Conservation (phyloP, 1,284 basidiomycete species). For the Vanrija sp. region DNA sequence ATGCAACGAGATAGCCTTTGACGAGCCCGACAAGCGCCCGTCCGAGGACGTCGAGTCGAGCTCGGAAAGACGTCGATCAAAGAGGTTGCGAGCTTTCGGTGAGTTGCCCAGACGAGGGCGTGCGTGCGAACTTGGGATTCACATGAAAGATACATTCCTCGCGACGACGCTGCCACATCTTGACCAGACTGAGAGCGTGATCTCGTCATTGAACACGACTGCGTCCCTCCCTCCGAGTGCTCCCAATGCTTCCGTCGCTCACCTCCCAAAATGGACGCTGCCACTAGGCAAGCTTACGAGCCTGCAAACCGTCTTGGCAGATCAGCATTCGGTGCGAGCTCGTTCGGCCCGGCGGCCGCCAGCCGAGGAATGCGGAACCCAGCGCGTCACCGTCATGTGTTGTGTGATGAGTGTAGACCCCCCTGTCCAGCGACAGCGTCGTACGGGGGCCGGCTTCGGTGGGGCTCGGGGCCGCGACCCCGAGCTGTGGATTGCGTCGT, state of each 20-base stretch:
- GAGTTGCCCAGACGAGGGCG: not conserved
- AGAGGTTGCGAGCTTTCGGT: slow-evolving; percentile 7
- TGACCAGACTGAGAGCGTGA: slow-evolving; percentile 1
- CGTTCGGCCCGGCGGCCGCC: not conserved
- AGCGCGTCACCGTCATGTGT: slow-evolving; percentile 24
- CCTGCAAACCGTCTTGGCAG: slow-evolving; percentile 15
- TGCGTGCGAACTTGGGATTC: slow-evolving; percentile 9
- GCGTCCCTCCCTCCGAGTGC: slow-evolving; percentile 18
- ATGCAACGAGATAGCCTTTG: not conserved
- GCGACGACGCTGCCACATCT: not conserved
- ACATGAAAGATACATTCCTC: too few relatives aligned
- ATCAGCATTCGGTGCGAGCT: not conserved
- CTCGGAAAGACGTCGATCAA: slow-evolving; percentile 1
- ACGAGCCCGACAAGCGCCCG: not conserved
- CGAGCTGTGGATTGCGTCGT: slow-evolving; percentile 33
- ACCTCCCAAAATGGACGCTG: slow-evolving; percentile 36
- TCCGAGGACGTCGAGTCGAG: not conserved
- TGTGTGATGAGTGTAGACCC: slow-evolving; percentile 31
- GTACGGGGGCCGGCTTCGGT: slow-evolving; percentile 23
- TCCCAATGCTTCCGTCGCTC: slow-evolving; percentile 17
- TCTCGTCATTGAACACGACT: slow-evolving; percentile 33
- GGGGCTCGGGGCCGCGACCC: slow-evolving; percentile 15
- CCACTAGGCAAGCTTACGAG: slow-evolving; percentile 26
- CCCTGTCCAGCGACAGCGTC: slow-evolving; percentile 15
- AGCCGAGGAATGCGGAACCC: slow-evolving; percentile 1